Conservation (phyloP, 108 stramenopile genomes). For the Nitzschia inconspicua region DNA sequence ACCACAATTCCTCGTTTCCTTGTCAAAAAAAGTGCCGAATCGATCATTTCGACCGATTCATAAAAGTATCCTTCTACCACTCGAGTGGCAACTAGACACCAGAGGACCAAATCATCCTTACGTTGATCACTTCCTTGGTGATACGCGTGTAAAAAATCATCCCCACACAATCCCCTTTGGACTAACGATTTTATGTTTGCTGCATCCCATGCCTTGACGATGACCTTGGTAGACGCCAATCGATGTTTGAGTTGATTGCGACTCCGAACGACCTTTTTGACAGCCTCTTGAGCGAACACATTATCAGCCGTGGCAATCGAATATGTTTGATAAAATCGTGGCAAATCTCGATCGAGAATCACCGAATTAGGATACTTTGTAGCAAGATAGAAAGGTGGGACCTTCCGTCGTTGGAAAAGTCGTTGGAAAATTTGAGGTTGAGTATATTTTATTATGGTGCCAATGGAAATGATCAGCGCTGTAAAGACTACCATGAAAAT, state of each 20-base stretch:
- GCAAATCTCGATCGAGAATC: conserved; percentile 25
- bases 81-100: conserved; percentile 22
- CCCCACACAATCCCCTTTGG: conserved; percentile 17
- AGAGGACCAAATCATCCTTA: conserved; percentile 25
- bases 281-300: conserved; percentile 10
- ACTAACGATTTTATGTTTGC: conserved; percentile 8
- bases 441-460: conserved; percentile 5
- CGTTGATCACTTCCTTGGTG: conserved; percentile 5
- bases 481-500: too few relatives aligned
- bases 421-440: conserved; percentile 2
- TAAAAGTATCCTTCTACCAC: conserved; percentile 29
- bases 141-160: conserved; percentile 20
- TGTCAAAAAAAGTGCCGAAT: conserved; percentile 12
- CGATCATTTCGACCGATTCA: conserved; percentile 22
- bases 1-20: conserved; percentile 25
- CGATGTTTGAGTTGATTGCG: conserved; percentile 6
- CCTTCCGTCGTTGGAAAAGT: not conserved
- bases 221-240: conserved; percentile 5
- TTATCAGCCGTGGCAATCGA: conserved; percentile 34
- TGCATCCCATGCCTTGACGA: conserved; percentile 23
- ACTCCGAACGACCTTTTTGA: conserved; percentile 9
- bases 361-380: conserved; percentile 21
- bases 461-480: too few relatives aligned
- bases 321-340: conserved; percentile 31
- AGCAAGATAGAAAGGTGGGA: conserved; percentile 13